These are phyloP conservation scores for Striga hermonthica DNA, from an alignment of 305 asterid genomes.

Conservation along the genomic window DNA sequence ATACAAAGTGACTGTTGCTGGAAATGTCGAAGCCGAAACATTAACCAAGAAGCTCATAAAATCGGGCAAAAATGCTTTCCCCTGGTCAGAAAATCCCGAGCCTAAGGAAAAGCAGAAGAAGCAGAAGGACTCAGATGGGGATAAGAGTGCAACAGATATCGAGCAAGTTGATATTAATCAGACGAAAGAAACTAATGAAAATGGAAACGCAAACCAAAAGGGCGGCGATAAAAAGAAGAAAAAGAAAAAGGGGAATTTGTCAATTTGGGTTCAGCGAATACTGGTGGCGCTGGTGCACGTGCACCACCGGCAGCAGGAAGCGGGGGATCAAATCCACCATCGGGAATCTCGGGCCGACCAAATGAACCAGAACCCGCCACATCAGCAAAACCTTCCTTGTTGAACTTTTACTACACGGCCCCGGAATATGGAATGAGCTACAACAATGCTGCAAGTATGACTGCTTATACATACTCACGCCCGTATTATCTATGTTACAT, in stretches of 20 bases:
- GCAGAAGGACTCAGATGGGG: constrained; percentile 1
- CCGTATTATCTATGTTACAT: constrained; percentile 27
- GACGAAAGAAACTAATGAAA: constrained; percentile 27
- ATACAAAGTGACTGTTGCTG: constrained; percentile 51
- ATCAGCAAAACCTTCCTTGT: constrained; percentile 38
- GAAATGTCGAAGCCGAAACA: constrained; percentile 48
- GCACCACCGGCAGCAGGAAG: constrained; percentile 22
- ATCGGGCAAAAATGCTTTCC: constrained; percentile 53
- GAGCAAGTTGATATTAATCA: constrained; percentile 31
- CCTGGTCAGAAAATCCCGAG: constrained; percentile 41
- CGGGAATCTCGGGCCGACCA: constrained; percentile 24
- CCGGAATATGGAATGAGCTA: constrained; percentile 54
- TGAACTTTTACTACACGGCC: constrained; percentile 38
- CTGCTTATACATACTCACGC: constrained; percentile 32
- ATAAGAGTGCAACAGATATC: neutral
- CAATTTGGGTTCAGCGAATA: constrained; percentile 28
- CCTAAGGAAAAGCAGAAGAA: constrained; percentile 26
- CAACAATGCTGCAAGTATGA: constrained; percentile 33
- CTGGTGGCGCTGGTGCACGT: constrained; percentile 26
- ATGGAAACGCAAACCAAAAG: constrained; percentile 30
- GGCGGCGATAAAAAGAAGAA: constrained; percentile 53
- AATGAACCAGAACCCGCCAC: constrained; percentile 31
- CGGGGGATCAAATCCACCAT: constrained; percentile 31
- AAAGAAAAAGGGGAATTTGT: constrained; percentile 38
- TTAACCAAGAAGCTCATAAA: constrained; percentile 50